Evolutionary conservation across 1,139 yeast species (phyloP).

Genomic region (Citeromyces siamensis): DNA sequence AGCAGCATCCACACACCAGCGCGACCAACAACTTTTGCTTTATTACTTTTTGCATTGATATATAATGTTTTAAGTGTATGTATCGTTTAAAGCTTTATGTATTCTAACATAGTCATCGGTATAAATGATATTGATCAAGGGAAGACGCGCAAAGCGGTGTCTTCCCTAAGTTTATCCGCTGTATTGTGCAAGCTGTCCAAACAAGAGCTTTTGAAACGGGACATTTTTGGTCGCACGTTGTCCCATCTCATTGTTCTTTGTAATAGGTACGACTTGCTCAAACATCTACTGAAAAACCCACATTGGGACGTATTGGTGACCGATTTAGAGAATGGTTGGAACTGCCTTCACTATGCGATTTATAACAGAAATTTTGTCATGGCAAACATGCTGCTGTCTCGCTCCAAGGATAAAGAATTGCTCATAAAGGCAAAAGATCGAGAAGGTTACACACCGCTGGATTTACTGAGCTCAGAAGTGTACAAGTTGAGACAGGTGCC

Average conservation of each 20-base stretch:
- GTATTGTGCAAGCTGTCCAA: conserved; percentile 23
- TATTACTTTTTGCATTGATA: background rate
- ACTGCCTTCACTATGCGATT: conserved; percentile 61
- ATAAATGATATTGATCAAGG: conserved; percentile 4
- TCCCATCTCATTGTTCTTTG: conserved; percentile 44
- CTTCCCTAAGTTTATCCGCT: conserved; percentile 9
- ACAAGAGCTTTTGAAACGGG: conserved; percentile 37
- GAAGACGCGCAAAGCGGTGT: conserved; percentile 8
- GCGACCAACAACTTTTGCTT: background rate
- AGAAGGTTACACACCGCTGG: conserved; percentile 52
- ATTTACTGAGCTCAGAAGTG: conserved; percentile 26
- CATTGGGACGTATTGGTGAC: conserved; percentile 29
- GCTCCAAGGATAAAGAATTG: conserved; percentile 18
- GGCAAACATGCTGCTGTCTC: conserved; percentile 32
- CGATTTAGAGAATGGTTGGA: conserved; percentile 80
- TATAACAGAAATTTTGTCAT: conserved; percentile 46
- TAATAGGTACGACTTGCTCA: conserved; percentile 35
- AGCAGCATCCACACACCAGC: background rate
- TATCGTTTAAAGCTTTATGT: background rate
- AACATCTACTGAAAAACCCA: conserved; percentile 33
- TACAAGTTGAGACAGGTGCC: conserved; percentile 28
- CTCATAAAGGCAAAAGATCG: conserved; percentile 52
- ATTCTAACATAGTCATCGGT: conserved; percentile 2
- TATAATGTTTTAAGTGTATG: conserved; percentile 1
- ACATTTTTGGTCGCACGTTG: conserved; percentile 63